Base-by-base conservation (phyloP, 495 filamentous ascomycete genomes). In the Mycothermus thermophilus region DNA sequence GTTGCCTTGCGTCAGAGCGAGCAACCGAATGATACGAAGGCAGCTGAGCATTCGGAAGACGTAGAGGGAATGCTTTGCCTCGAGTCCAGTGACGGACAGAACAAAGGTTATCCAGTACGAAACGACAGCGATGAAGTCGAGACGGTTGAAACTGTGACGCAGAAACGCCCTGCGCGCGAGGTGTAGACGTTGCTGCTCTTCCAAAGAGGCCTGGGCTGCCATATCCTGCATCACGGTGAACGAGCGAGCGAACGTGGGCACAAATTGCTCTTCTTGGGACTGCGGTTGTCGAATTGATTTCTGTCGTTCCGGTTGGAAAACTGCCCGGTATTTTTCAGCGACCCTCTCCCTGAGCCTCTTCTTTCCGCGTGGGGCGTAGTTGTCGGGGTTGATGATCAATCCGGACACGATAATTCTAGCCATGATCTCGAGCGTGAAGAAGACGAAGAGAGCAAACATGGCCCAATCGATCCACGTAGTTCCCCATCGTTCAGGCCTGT, bases 41-140 rank as follows among this genome's bases (percentile, higher is more conserved):
- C 84, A 93, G 44, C 85, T 93, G 34, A 97, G 66, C 90, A 97
- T 97, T 23, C 79, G 73, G 53, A 99, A 99, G 17, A 99, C 72
- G 49, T 85, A 93, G 8, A 93, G 51, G 46, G 90, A 81, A 24
- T 68, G 64, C 8, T 59, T 39, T 33, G 57, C 60, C 47, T 95
- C 83, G 13, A 86, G 47, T 7, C 74, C 77, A 13, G 66, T 65
- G 13, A 84, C 42, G 15, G 74, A 67, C 32, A 97, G 66, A 22
- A 74, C 54, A 44, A 94, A 87, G 0, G 83, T 75, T 29, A 93
- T 75, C 90, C 90, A 99, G 56, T 81, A 96, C 5, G 87, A 78
- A n/a, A 88, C 67, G n/a, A 99, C 79, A 4, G 90, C 92, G 22
- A 99, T 60, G 59, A 96, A 95, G 55, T 99, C 90, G 3, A 96